phyloP scores from a whole-genome alignment of 441 rosid genomes.

The Metrosideros polymorpha region DNA sequence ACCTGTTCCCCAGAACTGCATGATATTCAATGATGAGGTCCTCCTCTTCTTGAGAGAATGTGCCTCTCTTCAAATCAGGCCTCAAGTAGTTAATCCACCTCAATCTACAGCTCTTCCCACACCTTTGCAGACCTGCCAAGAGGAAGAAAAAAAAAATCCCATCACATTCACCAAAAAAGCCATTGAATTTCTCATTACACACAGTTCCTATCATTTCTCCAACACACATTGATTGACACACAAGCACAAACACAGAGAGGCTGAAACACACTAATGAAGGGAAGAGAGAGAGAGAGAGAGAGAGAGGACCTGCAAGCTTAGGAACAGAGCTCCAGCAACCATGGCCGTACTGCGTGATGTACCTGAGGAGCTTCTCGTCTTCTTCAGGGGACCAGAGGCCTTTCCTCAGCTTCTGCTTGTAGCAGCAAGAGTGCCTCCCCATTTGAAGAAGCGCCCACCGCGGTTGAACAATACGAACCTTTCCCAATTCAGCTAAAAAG shows the following conservation, averaged over 20 bases:
- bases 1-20: slow-evolving; percentile 7
- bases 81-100: slow-evolving; percentile 9
- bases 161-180: background rate
- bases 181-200: background rate
- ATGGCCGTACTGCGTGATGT: slow-evolving; percentile 7
- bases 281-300: background rate
- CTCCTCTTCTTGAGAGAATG: slow-evolving; percentile 11
- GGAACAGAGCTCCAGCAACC: slow-evolving; percentile 15
- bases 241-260: background rate
- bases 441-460: background rate
- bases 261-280: background rate
- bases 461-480: background rate
- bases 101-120: slow-evolving; percentile 7
- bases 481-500: background rate
- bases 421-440: slow-evolving; percentile 12
- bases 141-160: background rate
- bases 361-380: slow-evolving; percentile 9
- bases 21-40: slow-evolving; percentile 5
- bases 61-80: slow-evolving; percentile 10
- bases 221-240: background rate
- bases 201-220: background rate
- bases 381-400: slow-evolving; percentile 10
- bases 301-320: slow-evolving; percentile 2
- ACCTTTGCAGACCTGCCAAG: slow-evolving; percentile 4
- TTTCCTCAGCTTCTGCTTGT: slow-evolving; percentile 10